Base-by-base conservation (phyloP, 1,139 yeast species). In the Saccharomyces hybrid region DNA sequence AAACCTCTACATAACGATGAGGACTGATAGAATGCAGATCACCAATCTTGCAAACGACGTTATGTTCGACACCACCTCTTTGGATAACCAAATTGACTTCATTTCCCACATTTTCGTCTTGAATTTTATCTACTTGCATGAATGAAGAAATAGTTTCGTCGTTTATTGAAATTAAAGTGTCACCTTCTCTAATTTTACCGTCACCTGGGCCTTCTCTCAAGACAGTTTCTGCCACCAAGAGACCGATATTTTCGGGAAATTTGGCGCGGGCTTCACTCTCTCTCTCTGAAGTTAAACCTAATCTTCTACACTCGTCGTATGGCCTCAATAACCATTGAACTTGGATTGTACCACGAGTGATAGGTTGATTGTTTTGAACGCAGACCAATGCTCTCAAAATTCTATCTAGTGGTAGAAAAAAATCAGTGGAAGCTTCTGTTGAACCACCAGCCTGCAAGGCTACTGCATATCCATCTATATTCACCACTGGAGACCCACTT, bases 391-490 rank as follows among this genome's bases (percentile, higher is more conserved):
- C 96, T 59, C 97, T 79, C 60, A 82, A 74, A 1, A 93, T 95
- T 66, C 97, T 78, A 69, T 83, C 84, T 12, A 91, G 81, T 0
- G 97, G 97, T 54, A 91, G 74, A 68, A 91, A 91, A 74, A 88
- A 91, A 73, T 90, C 97, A 0, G 97, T 91, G 0, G 97, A 88
- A 0, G 97, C 91, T 62, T 87, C 95, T 1, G 90, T 82, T 11
- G 88, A 82, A 4, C 97, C 97, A 62, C 97, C 97, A 0, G 97
- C 97, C 72, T 91, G 97, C 57, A 91, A 75, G 0, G 97, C 97
- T 29, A 91, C 88, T 0, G 91, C 97, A 64, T 81, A 75, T 1
- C 97, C 97, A 63, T 88, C 86, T 53, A 86, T 83, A 68, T 89
- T 72, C 7, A 91, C 95, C 24, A 91, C 98, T 0, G 98, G 97